Base-by-base conservation (phyloP, 106 monocot genomes). In the Apostasia ramifera region DNA sequence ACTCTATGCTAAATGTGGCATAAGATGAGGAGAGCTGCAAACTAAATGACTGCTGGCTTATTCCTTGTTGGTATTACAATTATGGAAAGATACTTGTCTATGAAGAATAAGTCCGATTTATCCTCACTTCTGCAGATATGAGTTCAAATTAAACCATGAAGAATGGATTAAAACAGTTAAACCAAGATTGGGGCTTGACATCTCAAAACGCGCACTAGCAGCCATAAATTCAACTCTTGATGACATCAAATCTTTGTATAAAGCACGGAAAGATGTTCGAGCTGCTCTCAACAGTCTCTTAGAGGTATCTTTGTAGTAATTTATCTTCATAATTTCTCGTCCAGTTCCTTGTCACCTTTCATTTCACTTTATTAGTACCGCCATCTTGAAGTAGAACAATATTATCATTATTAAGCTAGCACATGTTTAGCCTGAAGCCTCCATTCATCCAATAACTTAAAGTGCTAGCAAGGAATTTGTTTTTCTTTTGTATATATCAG, bases 61-160 rank as follows among this genome's bases (percentile, higher is more conserved):
- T 26, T 26, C 26, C 26, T 26, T 26, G 26, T 26, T 26, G 26
- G 26, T 26, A 26, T 26, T 26, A 26, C 26, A 26, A 26, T 26
- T 26, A 26, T 0, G 26, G 26, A 43, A 61, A 61, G 43, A 10
- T 62, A 38, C 12, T n/a, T 62, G 45, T 44, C 44, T 44, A 44
- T 62, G 62, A 44, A 44, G 42, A 44, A 44, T 62, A 40, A 63
- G 6, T 55, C 68, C 64, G 4, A 74, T 58, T 57, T 72, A 56
- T 46, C 8, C 65, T 70, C 45, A 66, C 44, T 46, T 80, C 64
- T 75, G 14, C 84, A 97, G 97, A 79, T 97, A 83, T 73, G 97
- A 97, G 48, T 97, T 97, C 78, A 92, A 88, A 81, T 77, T 73
- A 78, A 91, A 89, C 46, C 82, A 97, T 71, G 81, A 83, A 55